A percentile compares a stretch with the other conserved stretches of the same genome.
phyloP scores from a whole-genome alignment of 352 stramenopile genomes.

The Phytophthora hibernalis region DNA sequence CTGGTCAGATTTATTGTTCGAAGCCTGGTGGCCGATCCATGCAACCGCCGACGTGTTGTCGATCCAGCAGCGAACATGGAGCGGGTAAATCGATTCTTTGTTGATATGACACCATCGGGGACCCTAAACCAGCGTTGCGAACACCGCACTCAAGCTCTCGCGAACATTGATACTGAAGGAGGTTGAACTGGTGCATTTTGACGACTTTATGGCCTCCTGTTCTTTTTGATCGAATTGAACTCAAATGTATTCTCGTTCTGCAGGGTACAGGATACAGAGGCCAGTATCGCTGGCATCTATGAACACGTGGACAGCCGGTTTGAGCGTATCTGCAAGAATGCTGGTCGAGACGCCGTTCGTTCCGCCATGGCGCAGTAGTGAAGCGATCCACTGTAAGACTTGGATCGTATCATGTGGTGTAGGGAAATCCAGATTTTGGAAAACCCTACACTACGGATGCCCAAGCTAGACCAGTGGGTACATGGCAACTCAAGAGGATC shows the following conservation, averaged over 20 bases:
- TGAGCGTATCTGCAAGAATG: neutral
- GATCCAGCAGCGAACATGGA: conserved; percentile 17
- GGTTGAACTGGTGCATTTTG: neutral
- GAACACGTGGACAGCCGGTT: conserved; percentile 3
- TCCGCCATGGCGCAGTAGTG: neutral
- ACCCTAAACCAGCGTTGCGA: conserved; percentile 2
- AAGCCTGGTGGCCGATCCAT: conserved; percentile 7
- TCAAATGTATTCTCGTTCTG: conserved; percentile 5
- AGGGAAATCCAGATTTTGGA: too few relatives aligned
- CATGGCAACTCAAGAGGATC: too few relatives aligned
- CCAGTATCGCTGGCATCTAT: conserved; percentile 14
- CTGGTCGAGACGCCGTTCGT: conserved; percentile 1
- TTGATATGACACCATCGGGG: conserved; percentile 1
- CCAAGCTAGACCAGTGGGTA: too few relatives aligned
- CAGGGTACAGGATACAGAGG: conserved; percentile 9
- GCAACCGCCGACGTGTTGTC: conserved; percentile 9
- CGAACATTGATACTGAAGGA: conserved; percentile 19
- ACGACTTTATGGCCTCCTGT: neutral
- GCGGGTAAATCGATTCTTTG: neutral
- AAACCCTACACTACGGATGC: too few relatives aligned
- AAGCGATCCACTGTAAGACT: conserved; percentile 10
- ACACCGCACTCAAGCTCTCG: conserved; percentile 4
- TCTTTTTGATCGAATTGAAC: conserved; percentile 13
- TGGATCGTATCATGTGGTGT: neutral
- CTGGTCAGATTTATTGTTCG: neutral